These are phyloP conservation scores for Umbelopsis ramanniana DNA, from an alignment of 192 early-diverging fungal species.

Conservation along the genomic window DNA sequence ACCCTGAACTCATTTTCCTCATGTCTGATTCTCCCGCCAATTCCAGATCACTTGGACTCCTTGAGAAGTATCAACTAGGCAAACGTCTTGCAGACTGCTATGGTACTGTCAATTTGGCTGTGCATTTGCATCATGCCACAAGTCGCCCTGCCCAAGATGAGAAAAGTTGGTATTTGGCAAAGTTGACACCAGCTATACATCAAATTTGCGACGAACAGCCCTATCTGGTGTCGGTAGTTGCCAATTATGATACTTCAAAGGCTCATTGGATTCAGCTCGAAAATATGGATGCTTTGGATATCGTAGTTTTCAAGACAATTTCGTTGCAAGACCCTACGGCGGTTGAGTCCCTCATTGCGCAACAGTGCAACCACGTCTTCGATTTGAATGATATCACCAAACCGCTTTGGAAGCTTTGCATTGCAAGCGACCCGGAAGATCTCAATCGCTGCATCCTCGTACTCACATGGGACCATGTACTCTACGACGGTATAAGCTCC, in stretches of 20 bases:
- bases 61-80: conserved; percentile 41
- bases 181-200: conserved; percentile 28
- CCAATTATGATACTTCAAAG: neutral
- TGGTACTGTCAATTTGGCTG: conserved; percentile 30
- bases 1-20: too few relatives aligned
- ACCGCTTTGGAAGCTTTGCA: conserved; percentile 35
- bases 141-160: neutral
- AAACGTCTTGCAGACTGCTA: conserved; percentile 30
- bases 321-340: neutral
- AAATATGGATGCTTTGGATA: conserved; percentile 10
- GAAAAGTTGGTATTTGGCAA: conserved; percentile 10
- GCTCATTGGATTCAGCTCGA: conserved; percentile 28
- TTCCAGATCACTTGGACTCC: conserved; percentile 23
- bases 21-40: neutral
- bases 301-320: conserved; percentile 5
- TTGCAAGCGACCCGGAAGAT: conserved; percentile 7
- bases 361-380: conserved; percentile 22
- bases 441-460: conserved; percentile 14
- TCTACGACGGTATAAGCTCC: conserved; percentile 37
- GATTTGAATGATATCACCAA: conserved; percentile 11
- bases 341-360: conserved; percentile 10
- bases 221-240: conserved; percentile 9
- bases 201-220: conserved; percentile 28
- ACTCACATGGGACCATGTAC: conserved; percentile 25
- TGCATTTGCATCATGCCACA: conserved; percentile 14